phyloP scores from a whole-genome alignment of 768 basidiomycete species.

The Termitomyces bulborhizus region DNA sequence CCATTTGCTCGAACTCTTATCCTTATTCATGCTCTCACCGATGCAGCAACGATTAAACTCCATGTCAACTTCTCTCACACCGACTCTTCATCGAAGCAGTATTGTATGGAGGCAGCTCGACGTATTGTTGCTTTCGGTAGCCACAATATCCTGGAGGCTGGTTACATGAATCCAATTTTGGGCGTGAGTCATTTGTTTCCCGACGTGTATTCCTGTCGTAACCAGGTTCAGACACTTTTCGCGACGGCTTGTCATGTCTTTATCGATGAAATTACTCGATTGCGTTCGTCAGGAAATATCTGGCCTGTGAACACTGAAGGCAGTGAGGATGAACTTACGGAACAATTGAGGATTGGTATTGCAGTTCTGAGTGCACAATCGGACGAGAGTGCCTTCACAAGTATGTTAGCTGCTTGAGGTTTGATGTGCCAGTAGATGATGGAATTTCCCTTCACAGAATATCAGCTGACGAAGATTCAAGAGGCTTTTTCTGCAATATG shows the following conservation, averaged over 20 bases:
- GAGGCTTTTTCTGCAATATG: slow-evolving; percentile 37
- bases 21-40: slow-evolving; percentile 41
- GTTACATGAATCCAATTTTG: slow-evolving; percentile 42
- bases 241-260: slow-evolving; percentile 40
- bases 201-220: neutral
- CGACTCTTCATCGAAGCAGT: slow-evolving; percentile 34
- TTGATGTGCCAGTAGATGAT: neutral
- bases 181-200: slow-evolving; percentile 33
- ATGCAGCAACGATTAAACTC: slow-evolving; percentile 46
- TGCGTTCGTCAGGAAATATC: slow-evolving; percentile 25
- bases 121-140: slow-evolving; percentile 35
- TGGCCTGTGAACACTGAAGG: slow-evolving; percentile 22
- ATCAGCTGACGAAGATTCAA: slow-evolving; percentile 40
- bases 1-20: slow-evolving; percentile 31
- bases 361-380: slow-evolving; percentile 37
- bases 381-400: slow-evolving; percentile 37
- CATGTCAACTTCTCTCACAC: slow-evolving; percentile 41
- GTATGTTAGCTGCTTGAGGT: slow-evolving; percentile 25
- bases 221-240: slow-evolving; percentile 34
- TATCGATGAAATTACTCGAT: slow-evolving; percentile 38
- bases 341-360: slow-evolving; percentile 31
- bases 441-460: slow-evolving; percentile 21
- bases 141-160: slow-evolving; percentile 31
- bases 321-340: slow-evolving; percentile 36
- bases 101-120: slow-evolving; percentile 36